These are phyloP conservation scores for Rhizoclosmatium globosum DNA, from an alignment of 192 early-diverging fungal genomes.

Conservation along the genomic window DNA sequence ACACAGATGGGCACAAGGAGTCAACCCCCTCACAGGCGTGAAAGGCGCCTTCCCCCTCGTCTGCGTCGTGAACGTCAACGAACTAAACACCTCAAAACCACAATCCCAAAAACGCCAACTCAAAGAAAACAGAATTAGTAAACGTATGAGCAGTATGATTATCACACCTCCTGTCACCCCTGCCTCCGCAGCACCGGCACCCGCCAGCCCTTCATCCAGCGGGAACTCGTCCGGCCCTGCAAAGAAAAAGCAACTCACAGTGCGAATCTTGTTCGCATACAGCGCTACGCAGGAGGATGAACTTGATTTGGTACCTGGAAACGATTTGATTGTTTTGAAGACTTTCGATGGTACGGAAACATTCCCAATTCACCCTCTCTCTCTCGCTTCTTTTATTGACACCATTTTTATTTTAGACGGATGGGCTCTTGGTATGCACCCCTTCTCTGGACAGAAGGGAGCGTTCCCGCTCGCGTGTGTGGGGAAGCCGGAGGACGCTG, in stretches of 20 bases:
- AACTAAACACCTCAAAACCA: conserved; percentile 7
- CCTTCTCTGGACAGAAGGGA: conserved; percentile 38
- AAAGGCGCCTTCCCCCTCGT: conserved; percentile 53
- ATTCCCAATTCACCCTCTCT: not conserved
- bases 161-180: not conserved
- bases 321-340: conserved; percentile 45
- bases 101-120: not conserved
- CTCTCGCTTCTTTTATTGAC: not conserved
- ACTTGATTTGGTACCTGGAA: conserved; percentile 36
- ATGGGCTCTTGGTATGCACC: conserved; percentile 41
- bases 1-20: conserved; percentile 51
- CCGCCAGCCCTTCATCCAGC: not conserved
- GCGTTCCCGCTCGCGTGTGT: conserved; percentile 43
- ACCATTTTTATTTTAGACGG: conserved; percentile 17
- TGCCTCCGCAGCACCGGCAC: not conserved
- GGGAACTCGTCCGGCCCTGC: not conserved
- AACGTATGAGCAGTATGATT: conserved; percentile 30
- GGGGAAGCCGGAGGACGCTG: conserved; percentile 18
- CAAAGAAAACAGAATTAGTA: not conserved
- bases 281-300: conserved; percentile 37
- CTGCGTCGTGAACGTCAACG: conserved; percentile 35
- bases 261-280: conserved; percentile 26
- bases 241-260: conserved; percentile 1
- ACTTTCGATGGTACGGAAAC: conserved; percentile 39
- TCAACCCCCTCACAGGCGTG: conserved; percentile 29